Base-by-base conservation (phyloP, 345 rosid species). In the Diplotaxis tenuifolia region DNA sequence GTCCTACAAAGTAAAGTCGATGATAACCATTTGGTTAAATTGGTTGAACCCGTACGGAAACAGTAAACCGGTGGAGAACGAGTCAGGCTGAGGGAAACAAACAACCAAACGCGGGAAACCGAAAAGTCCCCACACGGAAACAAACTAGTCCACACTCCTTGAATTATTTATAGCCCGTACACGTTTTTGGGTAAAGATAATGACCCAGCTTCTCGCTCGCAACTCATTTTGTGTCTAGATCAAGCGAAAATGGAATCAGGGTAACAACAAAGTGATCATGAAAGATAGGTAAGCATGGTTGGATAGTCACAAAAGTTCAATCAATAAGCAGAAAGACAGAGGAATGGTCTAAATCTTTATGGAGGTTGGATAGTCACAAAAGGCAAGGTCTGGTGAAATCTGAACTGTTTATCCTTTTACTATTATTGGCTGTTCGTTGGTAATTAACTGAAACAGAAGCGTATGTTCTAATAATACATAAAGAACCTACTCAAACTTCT, bases 51-150 rank as follows among this genome's bases (percentile, higher is more conserved):
- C 40, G 40, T 9, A 11, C 40, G 3, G n/a, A 36, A 36, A 36
- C 3, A 36, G 25, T 23, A 23, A 36, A 36, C 42, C 16, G 47
- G 47, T 40, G 47, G 47, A 4, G 47, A 40, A 16, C 6, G 47
- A 40, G 38, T 38, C 47, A 40, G 47, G 47, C 7, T 40, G 32
- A 40, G 15, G 16, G 47, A 40, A 40, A 40, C 6, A 40, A 40
- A 40, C 6, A 40, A 40, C 4, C 47, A 12, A 12, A 38, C 67
- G 72, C 72, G 78, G 72, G 78, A 59, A 74, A 74, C 49, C 14
- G 2, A 23, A 49, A 12, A 23, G 16, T 27, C 59, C 32, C 52
- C 58, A 73, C 77, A 42, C 14, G 52, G 67, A 57, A n/a, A 65
- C 10, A 45, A 45, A 42, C 31, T 65, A 18, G 71, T 73, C 59